Evolutionary conservation across 306 rosid species (phyloP).

Genomic region (Castanospermum australe): DNA sequence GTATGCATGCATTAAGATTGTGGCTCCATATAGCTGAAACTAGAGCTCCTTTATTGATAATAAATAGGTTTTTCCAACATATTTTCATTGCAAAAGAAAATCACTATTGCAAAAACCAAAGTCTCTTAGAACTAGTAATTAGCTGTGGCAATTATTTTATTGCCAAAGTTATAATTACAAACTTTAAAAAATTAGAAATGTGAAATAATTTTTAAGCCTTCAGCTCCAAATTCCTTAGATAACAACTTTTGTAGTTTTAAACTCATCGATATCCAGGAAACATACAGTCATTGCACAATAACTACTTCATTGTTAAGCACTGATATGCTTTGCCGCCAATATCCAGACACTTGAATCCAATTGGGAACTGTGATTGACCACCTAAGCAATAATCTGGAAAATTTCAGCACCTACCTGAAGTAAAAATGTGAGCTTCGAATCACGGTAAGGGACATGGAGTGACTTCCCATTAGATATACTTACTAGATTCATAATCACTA

Average conservation of each 20-base stretch:
- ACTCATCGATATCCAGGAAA: neutral
- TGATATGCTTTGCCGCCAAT: neutral
- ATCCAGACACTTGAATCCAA: neutral
- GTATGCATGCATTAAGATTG: neutral
- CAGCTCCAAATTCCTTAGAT: neutral
- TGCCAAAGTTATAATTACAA: neutral
- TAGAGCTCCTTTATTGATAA: neutral
- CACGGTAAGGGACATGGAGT: slow-evolving; percentile 94
- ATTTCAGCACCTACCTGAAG: slow-evolving; percentile 71
- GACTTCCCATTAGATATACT: slow-evolving; percentile 87
- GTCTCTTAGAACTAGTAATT: neutral
- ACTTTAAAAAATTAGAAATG: neutral
- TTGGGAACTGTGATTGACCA: neutral
- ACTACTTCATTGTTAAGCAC: neutral
- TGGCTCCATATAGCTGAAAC: neutral
- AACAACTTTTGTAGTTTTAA: neutral
- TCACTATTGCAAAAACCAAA: neutral
- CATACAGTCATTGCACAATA: neutral
- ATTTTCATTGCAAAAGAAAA: neutral
- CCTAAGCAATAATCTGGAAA: slow-evolving; percentile 15
- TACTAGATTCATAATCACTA: slow-evolving; percentile 95
- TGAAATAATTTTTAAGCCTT: neutral
- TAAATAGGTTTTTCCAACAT: neutral
- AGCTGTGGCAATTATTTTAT: neutral
- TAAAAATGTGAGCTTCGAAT: slow-evolving; percentile 93